Conservation (phyloP, 2,329 filamentous ascomycete species). For the Botrytis fabae region DNA sequence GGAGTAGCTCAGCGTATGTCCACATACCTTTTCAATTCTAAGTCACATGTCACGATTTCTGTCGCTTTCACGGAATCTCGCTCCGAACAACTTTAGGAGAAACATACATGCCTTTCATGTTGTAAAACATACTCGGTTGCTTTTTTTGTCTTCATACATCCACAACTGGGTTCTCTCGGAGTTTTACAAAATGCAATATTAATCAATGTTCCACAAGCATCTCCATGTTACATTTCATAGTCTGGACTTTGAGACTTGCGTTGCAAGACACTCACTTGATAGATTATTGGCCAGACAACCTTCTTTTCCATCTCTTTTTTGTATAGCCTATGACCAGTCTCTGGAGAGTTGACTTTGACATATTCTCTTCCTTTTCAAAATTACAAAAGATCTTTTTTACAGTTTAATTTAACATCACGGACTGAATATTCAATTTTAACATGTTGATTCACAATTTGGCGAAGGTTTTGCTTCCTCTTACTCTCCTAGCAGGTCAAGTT, state of each 20-base stretch:
- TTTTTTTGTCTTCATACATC: not conserved
- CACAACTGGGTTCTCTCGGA: not conserved
- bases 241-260: not conserved
- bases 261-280: not conserved
- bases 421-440: not conserved
- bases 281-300: not conserved
- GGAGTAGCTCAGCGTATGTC: not conserved
- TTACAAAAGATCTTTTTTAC: not conserved
- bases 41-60: not conserved
- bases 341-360: conserved; percentile 10
- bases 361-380: not conserved
- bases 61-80: not conserved
- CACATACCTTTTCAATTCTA: not conserved
- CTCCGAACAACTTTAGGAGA: not conserved
- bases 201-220: not conserved
- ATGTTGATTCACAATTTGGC: not conserved
- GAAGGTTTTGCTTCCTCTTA: conserved; percentile 9
- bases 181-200: not conserved
- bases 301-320: not conserved
- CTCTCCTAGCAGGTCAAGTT: conserved; percentile 2
- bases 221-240: not conserved
- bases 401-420: not conserved
- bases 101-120: not conserved
- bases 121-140: not conserved
- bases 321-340: conserved; percentile 9